Percentiles rank a stretch among this genome's conserved stretches.
phyloP scores from a whole-genome alignment of 345 rosid genomes.

The Brassica napus region Da-Ae NC_063435.1:2855501-2856000 shows the following conservation, averaged over 20 bases:
- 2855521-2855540: conserved; percentile 30
- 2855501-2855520: neutral
- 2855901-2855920: conserved; percentile 33
- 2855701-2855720: conserved; percentile 28
- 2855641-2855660: conserved; percentile 22
- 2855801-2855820: conserved; percentile 38
- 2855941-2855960: conserved; percentile 26
- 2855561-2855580: neutral
- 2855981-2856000: conserved; percentile 45
- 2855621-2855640: neutral
- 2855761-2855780: conserved; percentile 21
- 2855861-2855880: neutral
- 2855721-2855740: conserved; percentile 14
- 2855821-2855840: conserved; percentile 36
- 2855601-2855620: conserved; percentile 28
- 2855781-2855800: neutral
- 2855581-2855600: conserved; percentile 17
- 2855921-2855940: conserved; percentile 33
- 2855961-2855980: conserved; percentile 28
- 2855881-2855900: conserved; percentile 6
- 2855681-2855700: conserved; percentile 2
- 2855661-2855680: neutral
- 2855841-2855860: conserved; percentile 38
- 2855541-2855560: conserved; percentile 17
- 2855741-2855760: conserved; percentile 38